These are phyloP conservation scores for Fragosphaeria purpurea DNA, from an alignment of 2,329 filamentous ascomycete species.

Conservation along the genomic window DNA sequence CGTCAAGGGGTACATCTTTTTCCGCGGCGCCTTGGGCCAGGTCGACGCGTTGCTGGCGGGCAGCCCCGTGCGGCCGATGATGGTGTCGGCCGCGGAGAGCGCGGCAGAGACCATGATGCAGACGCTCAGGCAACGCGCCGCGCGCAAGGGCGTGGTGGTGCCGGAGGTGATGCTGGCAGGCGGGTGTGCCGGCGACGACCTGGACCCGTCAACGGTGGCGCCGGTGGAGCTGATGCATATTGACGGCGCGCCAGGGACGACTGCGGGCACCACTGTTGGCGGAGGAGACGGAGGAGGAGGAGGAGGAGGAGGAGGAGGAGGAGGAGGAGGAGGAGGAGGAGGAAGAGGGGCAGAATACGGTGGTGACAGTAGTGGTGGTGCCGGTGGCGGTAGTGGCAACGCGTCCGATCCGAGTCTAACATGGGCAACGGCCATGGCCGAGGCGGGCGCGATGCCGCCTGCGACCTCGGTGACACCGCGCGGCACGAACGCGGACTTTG, in stretches of 20 bases:
- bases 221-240: too few relatives aligned
- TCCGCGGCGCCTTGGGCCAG: slow-evolving; percentile 10
- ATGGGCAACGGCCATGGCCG: neutral
- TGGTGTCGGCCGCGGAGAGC: slow-evolving; percentile 2
- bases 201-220: too few relatives aligned
- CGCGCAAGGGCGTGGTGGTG: neutral
- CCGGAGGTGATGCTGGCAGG: slow-evolving; percentile 1
- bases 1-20: slow-evolving; percentile 13
- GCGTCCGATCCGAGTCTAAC: neutral
- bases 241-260: too few relatives aligned
- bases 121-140: slow-evolving; percentile 1
- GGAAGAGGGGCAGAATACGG: too few relatives aligned
- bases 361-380: too few relatives aligned
- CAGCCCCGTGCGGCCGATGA: slow-evolving; percentile 1
- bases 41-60: slow-evolving; percentile 11
- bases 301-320: too few relatives aligned
- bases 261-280: too few relatives aligned
- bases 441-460: neutral
- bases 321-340: too few relatives aligned
- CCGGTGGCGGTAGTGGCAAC: neutral
- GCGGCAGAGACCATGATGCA: neutral
- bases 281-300: too few relatives aligned
- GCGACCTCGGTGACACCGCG: neutral
- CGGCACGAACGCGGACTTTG: neutral
- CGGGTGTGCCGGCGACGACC: neutral